These are phyloP conservation scores for Chaetomium strumarium DNA, from an alignment of 2,329 filamentous ascomycete genomes.

Conservation along the genomic window DNA sequence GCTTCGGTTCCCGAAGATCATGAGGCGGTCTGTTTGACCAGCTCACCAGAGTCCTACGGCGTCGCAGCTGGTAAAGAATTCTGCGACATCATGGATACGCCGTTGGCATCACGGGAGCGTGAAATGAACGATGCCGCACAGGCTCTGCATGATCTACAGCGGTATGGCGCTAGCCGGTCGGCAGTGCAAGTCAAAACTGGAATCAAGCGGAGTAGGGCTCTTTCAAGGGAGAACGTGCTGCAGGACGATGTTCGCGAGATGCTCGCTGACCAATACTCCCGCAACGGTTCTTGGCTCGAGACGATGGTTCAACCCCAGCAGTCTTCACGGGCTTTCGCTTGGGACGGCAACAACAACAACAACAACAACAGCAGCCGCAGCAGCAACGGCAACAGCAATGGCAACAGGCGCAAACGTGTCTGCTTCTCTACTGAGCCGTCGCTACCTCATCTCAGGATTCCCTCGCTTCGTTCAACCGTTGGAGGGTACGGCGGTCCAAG, in stretches of 20 bases:
- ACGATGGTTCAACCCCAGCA: conserved; percentile 33
- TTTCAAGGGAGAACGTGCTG: conserved; percentile 53
- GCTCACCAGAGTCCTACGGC: conserved; percentile 54
- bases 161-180: conserved; percentile 33
- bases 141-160: conserved; percentile 55
- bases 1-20: conserved; percentile 54
- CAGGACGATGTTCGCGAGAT: conserved; percentile 64
- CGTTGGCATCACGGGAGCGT: conserved; percentile 40
- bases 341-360: conserved; percentile 43
- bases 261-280: conserved; percentile 38
- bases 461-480: conserved; percentile 43
- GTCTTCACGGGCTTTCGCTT: conserved; percentile 34
- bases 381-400: too few relatives aligned
- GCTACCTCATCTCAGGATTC: conserved; percentile 38
- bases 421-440: conserved; percentile 59
- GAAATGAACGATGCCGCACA: conserved; percentile 53
- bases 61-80: conserved; percentile 48
- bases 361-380: too few relatives aligned
- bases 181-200: conserved; percentile 33
- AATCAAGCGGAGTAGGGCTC: conserved; percentile 55
- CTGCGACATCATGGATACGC: conserved; percentile 45
- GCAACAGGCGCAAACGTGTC: conserved; percentile 52
- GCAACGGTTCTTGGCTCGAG: conserved; percentile 32
- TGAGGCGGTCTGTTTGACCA: conserved; percentile 44
- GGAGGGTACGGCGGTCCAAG: conserved; percentile 51